A percentile compares a stretch with the other conserved stretches of the same genome.
Evolutionary conservation across 2,329 filamentous ascomycete species (phyloP).

Genomic region (Colletotrichum coccodes): DNA sequence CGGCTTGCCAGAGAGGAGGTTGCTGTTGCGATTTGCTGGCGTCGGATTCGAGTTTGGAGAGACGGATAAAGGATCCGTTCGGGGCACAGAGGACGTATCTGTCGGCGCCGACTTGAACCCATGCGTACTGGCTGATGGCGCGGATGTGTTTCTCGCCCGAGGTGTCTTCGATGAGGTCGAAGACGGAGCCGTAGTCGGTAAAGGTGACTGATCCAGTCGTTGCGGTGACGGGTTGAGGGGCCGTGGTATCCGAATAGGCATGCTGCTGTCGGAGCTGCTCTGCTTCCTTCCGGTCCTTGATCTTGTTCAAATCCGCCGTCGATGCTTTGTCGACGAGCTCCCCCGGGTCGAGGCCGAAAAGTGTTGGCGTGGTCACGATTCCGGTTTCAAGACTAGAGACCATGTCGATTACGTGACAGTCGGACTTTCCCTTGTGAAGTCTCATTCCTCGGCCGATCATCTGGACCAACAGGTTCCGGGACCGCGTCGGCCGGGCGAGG

Average conservation of each 20-base stretch:
- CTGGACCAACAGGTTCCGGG: conserved; percentile 92
- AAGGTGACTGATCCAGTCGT: conserved; percentile 72
- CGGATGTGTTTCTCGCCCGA: conserved; percentile 83
- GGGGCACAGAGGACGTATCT: conserved; percentile 77
- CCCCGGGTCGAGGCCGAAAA: conserved; percentile 90
- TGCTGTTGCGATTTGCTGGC: not conserved
- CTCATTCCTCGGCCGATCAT: conserved; percentile 98
- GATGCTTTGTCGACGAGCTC: conserved; percentile 78
- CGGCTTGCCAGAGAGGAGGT: conserved; percentile 50
- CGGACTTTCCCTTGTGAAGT: conserved; percentile 79
- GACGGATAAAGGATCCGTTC: conserved; percentile 69
- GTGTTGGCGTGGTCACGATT: conserved; percentile 88
- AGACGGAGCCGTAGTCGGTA: conserved; percentile 91
- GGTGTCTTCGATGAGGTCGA: conserved; percentile 87
- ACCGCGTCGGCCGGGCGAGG: conserved; percentile 87
- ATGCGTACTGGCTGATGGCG: conserved; percentile 77
- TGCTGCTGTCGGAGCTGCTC: conserved; percentile 48
- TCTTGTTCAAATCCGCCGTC: conserved; percentile 67
- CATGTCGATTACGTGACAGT: conserved; percentile 97
- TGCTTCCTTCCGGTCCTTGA: conserved; percentile 59
- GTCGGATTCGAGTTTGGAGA: conserved; percentile 52
- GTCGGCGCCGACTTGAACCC: conserved; percentile 81
- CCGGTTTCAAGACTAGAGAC: conserved; percentile 86
- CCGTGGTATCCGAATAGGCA: conserved; percentile 22
- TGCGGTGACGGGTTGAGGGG: not conserved